A percentile compares a stretch with the other conserved stretches of the same genome.
Evolutionary conservation across 305 asterid species (phyloP).

Genomic region (Fraxinus albicans): DNA sequence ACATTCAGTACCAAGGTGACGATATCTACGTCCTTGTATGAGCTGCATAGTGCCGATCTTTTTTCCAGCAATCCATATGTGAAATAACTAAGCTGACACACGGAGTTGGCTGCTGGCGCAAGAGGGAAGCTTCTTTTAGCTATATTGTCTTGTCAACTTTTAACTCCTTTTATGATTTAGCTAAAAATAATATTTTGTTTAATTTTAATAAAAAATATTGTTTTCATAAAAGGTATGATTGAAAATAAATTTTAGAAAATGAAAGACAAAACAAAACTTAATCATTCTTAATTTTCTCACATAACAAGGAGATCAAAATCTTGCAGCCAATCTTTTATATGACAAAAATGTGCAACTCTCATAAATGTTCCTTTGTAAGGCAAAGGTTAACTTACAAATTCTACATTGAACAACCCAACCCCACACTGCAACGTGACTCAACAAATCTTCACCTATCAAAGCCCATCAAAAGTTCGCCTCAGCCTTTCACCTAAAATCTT

Average conservation of each 20-base stretch:
- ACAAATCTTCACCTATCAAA: slow-evolving; percentile 30
- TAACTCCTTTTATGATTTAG: not conserved
- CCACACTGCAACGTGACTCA: slow-evolving; percentile 28
- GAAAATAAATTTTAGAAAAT: too few relatives aligned
- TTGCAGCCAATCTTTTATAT: not conserved
- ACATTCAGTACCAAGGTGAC: too few relatives aligned
- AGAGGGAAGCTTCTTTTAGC: not conserved
- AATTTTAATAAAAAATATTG: too few relatives aligned
- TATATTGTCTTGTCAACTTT: not conserved
- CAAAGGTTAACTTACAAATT: not conserved
- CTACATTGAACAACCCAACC: not conserved
- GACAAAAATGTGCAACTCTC: not conserved
- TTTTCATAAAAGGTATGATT: too few relatives aligned
- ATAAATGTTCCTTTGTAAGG: not conserved
- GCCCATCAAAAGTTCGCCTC: slow-evolving; percentile 37
- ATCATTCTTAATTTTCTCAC: not conserved
- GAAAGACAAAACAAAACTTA: not conserved
- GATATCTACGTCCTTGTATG: too few relatives aligned
- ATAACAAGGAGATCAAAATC: not conserved
- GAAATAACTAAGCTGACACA: too few relatives aligned
- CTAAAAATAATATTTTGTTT: too few relatives aligned
- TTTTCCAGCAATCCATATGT: too few relatives aligned
- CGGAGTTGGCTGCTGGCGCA: too few relatives aligned
- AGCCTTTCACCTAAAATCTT: slow-evolving; percentile 19
- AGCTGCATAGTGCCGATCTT: too few relatives aligned